Evolutionary conservation across 352 stramenopile species (phyloP).

Genomic region (Plasmopara halstedii): DNA sequence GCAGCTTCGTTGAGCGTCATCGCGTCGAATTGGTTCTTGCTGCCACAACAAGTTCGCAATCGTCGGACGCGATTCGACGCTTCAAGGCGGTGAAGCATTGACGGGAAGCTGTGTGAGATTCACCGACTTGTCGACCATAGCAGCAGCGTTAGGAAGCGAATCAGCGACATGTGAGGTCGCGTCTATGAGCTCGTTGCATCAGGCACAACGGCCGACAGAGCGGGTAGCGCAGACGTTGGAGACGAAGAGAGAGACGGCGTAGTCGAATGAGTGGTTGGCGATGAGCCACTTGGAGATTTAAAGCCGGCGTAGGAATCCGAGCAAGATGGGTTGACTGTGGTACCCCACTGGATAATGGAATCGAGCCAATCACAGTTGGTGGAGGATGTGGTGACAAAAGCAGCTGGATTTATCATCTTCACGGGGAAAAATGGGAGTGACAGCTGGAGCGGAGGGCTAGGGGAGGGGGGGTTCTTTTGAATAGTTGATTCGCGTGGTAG

Average conservation of each 20-base stretch:
- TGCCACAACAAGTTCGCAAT: neutral
- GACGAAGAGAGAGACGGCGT: neutral
- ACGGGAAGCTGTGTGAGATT: neutral
- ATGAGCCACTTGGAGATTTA: no score
- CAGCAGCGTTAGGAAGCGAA: neutral
- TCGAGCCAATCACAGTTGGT: neutral
- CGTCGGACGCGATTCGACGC: neutral
- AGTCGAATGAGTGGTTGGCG: no score
- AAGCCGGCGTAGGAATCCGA: neutral
- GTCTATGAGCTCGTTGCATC: neutral
- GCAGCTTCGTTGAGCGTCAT: neutral
- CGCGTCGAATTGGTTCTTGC: neutral
- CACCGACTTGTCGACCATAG: neutral
- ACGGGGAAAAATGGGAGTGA: neutral
- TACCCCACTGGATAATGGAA: neutral
- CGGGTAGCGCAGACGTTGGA: neutral
- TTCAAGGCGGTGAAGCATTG: neutral
- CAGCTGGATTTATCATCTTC: neutral
- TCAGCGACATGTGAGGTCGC: neutral
- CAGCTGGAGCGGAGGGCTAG: no score
- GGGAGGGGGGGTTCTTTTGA: neutral
- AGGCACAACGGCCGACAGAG: neutral
- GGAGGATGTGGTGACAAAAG: neutral
- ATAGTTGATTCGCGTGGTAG: neutral
- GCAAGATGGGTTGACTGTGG: neutral